A percentile compares a stretch with the other conserved stretches of the same genome.
Evolutionary conservation across 352 stramenopile species (phyloP).

Genomic region (Aphanomyces cochlioides): DNA sequence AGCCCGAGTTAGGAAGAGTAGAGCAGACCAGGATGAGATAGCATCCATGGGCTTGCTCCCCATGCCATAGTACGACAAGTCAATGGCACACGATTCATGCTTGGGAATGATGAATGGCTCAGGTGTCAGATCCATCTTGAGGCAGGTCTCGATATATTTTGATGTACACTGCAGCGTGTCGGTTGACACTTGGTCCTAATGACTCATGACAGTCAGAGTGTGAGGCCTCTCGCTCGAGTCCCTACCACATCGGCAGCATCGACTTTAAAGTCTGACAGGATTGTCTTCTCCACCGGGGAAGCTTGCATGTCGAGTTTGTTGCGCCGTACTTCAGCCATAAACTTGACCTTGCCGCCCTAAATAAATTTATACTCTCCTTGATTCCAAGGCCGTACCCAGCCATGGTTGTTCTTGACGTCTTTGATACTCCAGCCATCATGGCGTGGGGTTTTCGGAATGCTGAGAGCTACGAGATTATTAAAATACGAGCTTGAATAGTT

Average conservation of each 20-base stretch:
- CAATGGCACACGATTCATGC: constrained; percentile 14
- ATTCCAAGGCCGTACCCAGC: constrained; percentile 6
- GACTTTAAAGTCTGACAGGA: constrained; percentile 2
- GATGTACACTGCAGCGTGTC: constrained; percentile 22
- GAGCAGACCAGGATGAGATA: constrained; percentile 11
- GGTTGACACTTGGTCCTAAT: constrained; percentile 17
- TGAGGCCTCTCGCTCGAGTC: neutral
- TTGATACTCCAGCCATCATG: constrained; percentile 26
- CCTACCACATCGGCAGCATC: constrained; percentile 16
- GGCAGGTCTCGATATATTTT: constrained; percentile 16
- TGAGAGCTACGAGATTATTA: neutral
- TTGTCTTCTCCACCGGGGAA: neutral
- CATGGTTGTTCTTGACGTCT: constrained; percentile 29
- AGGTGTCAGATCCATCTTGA: constrained; percentile 20
- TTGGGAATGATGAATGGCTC: constrained; percentile 30
- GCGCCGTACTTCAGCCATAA: constrained; percentile 22
- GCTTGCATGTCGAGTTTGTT: neutral
- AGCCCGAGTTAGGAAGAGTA: neutral
- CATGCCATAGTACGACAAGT: constrained; percentile 28
- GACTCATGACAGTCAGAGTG: neutral
- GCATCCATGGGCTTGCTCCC: constrained; percentile 26
- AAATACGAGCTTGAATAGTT: neutral
- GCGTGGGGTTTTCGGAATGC: constrained; percentile 10
- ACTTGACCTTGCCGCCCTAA: constrained; percentile 24
- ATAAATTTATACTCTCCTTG: too few species aligned